phyloP scores from a whole-genome alignment of 228 moss, liverwort and hornwort species.

The Sphagnum fallax region DNA sequence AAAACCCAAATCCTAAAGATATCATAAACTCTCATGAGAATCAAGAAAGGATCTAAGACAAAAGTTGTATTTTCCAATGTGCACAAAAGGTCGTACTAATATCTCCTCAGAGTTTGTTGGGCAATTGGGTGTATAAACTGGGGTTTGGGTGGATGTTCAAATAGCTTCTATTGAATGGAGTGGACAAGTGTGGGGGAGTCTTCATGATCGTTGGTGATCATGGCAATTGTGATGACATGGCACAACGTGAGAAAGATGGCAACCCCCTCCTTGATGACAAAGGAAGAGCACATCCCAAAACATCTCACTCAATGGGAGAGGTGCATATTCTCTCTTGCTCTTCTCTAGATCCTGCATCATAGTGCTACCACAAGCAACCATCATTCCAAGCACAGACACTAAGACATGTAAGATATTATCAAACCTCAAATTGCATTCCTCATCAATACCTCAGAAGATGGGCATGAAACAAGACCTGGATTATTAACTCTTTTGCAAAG shows the following conservation, averaged over 20 bases:
- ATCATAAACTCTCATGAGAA: no score
- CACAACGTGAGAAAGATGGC: slow-evolving; percentile 72
- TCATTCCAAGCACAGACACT: not conserved
- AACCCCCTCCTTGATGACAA: slow-evolving; percentile 47
- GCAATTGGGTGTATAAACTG: no score
- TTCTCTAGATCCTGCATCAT: not conserved
- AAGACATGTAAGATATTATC: not conserved
- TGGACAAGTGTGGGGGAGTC: slow-evolving; percentile 53
- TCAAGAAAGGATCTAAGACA: no score
- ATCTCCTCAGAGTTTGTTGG: no score
- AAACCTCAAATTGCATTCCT: not conserved
- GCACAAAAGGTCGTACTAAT: no score
- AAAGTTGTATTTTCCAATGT: no score
- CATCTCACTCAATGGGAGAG: slow-evolving; percentile 78
- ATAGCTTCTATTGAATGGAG: slow-evolving; percentile 64
- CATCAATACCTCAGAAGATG: no score
- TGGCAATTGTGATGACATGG: slow-evolving; percentile 88
- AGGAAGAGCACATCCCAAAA: slow-evolving; percentile 61
- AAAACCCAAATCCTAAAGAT: no score
- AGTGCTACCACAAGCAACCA: not conserved
- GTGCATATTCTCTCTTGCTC: slow-evolving; percentile 13
- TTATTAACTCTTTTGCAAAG: no score
- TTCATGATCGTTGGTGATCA: slow-evolving; percentile 78
- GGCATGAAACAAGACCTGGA: no score
- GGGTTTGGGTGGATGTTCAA: not conserved